Conservation (phyloP, 2,329 filamentous ascomycete species). For the Cercospora sojina region DNA sequence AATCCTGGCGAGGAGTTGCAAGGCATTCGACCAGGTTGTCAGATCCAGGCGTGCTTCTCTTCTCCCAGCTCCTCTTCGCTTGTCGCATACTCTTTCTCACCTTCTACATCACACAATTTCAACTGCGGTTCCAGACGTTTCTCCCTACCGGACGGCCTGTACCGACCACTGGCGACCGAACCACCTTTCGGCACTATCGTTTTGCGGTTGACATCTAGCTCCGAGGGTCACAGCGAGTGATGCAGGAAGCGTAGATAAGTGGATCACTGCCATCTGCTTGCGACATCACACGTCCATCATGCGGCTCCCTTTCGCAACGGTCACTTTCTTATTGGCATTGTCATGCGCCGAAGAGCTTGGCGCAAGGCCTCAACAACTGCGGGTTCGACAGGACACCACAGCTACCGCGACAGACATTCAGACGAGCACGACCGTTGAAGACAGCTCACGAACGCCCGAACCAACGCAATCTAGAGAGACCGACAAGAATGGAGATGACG, state of each 20-base stretch:
- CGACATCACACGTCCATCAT: constrained; percentile 1
- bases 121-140: neutral
- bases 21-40: constrained; percentile 10
- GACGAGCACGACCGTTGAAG: constrained; percentile 4
- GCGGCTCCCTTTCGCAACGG: constrained; percentile 6
- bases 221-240: neutral
- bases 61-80: constrained; percentile 3
- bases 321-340: constrained; percentile 11
- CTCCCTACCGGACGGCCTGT: constrained; percentile 2
- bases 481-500: constrained; percentile 5
- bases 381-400: constrained; percentile 8
- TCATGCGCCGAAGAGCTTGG: constrained; percentile 14
- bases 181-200: constrained; percentile 6
- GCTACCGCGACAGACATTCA: constrained; percentile 8
- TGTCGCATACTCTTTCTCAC: constrained; percentile 2
- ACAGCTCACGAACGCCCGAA: constrained; percentile 6
- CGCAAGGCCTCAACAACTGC: neutral
- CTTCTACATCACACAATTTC: neutral
- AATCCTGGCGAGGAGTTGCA: constrained; percentile 5
- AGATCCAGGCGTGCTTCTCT: constrained; percentile 8
- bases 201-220: constrained; percentile 1
- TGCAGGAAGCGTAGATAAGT: constrained; percentile 11
- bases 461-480: constrained; percentile 4
- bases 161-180: constrained; percentile 11
- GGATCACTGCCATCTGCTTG: neutral